A percentile compares a stretch with the other conserved stretches of the same genome.
Evolutionary conservation across 306 rosid genomes (phyloP).

Genomic region (Quillaja saponaria): DNA sequence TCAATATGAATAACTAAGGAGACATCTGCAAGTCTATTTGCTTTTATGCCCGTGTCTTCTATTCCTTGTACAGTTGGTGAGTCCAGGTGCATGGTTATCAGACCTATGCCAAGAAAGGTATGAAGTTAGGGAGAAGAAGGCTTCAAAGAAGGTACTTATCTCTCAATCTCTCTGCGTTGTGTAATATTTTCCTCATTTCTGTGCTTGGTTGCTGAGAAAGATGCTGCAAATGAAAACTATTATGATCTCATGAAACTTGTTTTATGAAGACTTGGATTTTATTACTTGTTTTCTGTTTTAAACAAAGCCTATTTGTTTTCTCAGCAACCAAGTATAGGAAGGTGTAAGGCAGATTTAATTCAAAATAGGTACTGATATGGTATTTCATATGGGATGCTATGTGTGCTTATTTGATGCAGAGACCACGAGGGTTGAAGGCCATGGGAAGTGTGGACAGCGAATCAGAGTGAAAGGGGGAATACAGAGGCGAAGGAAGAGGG

Average conservation of each 20-base stretch:
- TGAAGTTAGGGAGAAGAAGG: conserved; percentile 65
- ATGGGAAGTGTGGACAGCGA: conserved; percentile 64
- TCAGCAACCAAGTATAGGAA: not conserved
- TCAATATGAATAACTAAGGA: not conserved
- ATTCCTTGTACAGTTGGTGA: conserved; percentile 46
- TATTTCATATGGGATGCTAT: conserved; percentile 7
- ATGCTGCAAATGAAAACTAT: not conserved
- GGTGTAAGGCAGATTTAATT: not conserved
- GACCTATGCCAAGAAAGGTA: conserved; percentile 65
- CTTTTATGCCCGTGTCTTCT: not conserved
- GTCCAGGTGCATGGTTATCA: conserved; percentile 63
- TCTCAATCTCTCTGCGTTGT: not conserved
- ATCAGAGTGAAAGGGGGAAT: conserved; percentile 33
- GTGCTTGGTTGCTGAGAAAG: conserved; percentile 19
- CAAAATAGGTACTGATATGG: not conserved
- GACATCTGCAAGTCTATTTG: not conserved
- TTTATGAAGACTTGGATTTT: not conserved
- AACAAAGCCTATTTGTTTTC: not conserved
- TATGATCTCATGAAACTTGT: too few relatives aligned
- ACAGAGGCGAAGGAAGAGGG: too few relatives aligned
- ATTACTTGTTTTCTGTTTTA: not conserved
- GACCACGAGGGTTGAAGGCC: conserved; percentile 64
- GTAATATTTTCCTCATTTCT: not conserved
- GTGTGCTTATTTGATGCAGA: conserved; percentile 46
- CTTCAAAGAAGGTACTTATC: conserved; percentile 54